These are phyloP conservation scores for Tolypocladium inflatum DNA, from an alignment of 2,329 filamentous ascomycete species.

Conservation along the genomic window DNA sequence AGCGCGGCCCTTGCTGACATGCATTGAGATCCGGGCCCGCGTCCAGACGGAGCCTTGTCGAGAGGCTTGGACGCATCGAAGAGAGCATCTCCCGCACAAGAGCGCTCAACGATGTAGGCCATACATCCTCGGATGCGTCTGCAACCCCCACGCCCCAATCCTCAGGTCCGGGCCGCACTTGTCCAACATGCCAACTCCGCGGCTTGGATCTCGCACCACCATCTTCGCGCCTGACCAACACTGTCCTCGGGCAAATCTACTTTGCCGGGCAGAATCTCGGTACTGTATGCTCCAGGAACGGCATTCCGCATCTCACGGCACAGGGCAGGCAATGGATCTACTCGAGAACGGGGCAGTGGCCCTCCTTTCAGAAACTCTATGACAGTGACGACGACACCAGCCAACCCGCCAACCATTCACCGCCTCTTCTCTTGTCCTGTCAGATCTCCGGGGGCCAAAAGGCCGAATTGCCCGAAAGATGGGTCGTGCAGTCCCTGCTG, in stretches of 20 bases:
- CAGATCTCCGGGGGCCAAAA: not conserved
- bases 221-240: not conserved
- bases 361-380: constrained; percentile 9
- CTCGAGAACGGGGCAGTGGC: constrained; percentile 28
- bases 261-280: constrained; percentile 38
- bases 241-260: constrained; percentile 26
- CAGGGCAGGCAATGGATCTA: constrained; percentile 39
- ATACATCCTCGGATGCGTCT: constrained; percentile 1
- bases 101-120: not conserved
- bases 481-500: constrained; percentile 16
- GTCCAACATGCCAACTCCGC: not conserved
- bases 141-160: constrained; percentile 1
- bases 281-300: constrained; percentile 34
- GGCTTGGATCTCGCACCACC: not conserved
- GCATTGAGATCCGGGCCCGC: not conserved
- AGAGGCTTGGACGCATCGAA: constrained; percentile 30
- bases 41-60: constrained; percentile 18
- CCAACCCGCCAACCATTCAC: not conserved
- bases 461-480: constrained; percentile 23
- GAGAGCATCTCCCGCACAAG: constrained; percentile 18
- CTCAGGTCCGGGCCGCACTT: not conserved
- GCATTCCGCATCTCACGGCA: constrained; percentile 38
- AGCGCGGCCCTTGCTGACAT: not conserved
- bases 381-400: not conserved
- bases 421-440: not conserved